Percentiles rank a stretch among this genome's conserved stretches.
Evolutionary conservation across 306 rosid genomes (phyloP).

Genomic region (Begonia loranthoides): DNA sequence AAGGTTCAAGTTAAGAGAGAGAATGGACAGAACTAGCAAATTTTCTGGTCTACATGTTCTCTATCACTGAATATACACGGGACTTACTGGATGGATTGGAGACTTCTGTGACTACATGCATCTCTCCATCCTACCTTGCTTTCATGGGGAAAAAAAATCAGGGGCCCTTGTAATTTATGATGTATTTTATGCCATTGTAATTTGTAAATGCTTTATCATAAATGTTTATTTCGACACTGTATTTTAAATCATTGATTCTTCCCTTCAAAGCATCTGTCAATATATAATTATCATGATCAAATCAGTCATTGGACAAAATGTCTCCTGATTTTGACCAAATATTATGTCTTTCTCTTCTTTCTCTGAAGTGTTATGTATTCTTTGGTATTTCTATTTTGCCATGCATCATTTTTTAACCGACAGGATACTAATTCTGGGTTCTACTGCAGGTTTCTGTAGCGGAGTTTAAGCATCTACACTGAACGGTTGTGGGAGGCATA

Average conservation of each 20-base stretch:
- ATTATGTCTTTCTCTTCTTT: too few species aligned
- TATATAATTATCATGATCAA: too few species aligned
- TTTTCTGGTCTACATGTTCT: neutral
- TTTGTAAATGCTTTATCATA: conserved; percentile 76
- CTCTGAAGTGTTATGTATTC: too few species aligned
- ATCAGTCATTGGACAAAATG: too few species aligned
- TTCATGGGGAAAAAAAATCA: conserved; percentile 13
- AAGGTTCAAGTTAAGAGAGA: conserved; percentile 99
- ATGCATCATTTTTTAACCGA: too few species aligned
- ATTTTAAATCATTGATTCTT: conserved; percentile 84
- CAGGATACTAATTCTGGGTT: too few species aligned
- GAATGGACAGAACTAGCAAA: conserved; percentile 57
- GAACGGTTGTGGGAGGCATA: too few species aligned
- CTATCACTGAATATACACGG: too few species aligned
- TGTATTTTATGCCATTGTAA: conserved; percentile 44
- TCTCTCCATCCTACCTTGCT: conserved; percentile 1
- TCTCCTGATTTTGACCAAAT: too few species aligned
- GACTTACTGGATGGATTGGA: conserved; percentile 14
- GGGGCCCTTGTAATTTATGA: conserved; percentile 52
- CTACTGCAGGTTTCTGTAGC: too few species aligned
- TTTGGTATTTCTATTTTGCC: too few species aligned
- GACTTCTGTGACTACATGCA: conserved; percentile 21
- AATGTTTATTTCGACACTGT: conserved; percentile 54
- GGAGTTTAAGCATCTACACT: too few species aligned
- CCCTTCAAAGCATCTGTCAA: conserved; percentile 16